Evolutionary conservation across 2,329 filamentous ascomycete species (phyloP), one percentile per base, ranked within the genome.

Genomic region (Penicillium sp.): DNA sequence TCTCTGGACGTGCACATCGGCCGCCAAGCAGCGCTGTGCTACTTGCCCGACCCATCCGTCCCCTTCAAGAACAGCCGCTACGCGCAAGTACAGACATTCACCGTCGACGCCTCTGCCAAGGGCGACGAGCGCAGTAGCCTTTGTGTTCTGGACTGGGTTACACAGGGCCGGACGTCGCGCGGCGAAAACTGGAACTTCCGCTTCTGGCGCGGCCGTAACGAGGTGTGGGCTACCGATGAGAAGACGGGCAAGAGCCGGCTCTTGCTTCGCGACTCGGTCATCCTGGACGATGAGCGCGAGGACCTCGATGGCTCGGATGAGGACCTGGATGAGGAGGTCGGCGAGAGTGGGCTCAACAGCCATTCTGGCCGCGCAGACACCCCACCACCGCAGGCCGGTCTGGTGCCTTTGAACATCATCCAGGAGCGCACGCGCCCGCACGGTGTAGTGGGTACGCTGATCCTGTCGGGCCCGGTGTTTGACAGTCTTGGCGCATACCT

Each of bases 101-200:
- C 84, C 38, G 76, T 89, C 53, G 80, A 80, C 52, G 75, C 69
- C 58, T 75, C 71, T 7, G 77, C 79, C 5, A 70, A 63, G 57
- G 69, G 64, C 60, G 65, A 57, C 78, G 55, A 71, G 37, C 67
- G 74, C 10, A 75, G 85, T 82, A 67, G 89, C 42, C 78, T 98
- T 14, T 96, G 92, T 71, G 83, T 96, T 2, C 80, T 96, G 48
- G 95, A 99, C 75, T 99, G 95, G 95, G 92, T 98, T 6, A 96
- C 88, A 2, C 90, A 94, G 71, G 95, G 95, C 7, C 86, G 95
- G 17, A 86, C 83, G 4, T 93, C 95, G 4, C 86, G 90, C 49
- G 93, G 92, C 25, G 95, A 99, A 77, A 84, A 91, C 63, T 99
- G 95, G 95, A 88, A 88, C 67, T 88, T 97, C 61, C 80, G 84